Percentiles rank a stretch among this genome's conserved stretches.
Evolutionary conservation across 495 filamentous ascomycete genomes (phyloP).

Genomic region (Aspergillus sclerotioniger): DNA sequence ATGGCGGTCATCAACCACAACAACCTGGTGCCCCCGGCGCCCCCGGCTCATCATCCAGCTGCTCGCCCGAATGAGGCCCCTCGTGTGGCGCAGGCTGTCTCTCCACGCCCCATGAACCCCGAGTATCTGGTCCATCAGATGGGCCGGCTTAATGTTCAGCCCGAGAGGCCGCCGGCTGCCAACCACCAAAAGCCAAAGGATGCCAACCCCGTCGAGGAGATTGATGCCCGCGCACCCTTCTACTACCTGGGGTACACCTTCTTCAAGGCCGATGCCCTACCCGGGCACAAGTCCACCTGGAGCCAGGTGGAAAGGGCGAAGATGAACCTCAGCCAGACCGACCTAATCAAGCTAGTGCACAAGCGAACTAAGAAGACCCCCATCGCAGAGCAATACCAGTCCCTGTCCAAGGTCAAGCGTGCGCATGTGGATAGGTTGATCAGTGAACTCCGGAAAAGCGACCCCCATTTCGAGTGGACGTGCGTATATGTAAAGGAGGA

Average conservation of each 20-base stretch:
- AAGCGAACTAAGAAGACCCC: slow-evolving; percentile 30
- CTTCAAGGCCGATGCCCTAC: slow-evolving; percentile 31
- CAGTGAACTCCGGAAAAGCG: slow-evolving; percentile 25
- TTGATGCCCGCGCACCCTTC: slow-evolving; percentile 5
- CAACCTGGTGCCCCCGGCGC: slow-evolving; percentile 18
- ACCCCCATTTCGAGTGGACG: slow-evolving; percentile 33
- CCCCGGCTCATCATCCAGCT: slow-evolving; percentile 15
- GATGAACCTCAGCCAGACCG: slow-evolving; percentile 31
- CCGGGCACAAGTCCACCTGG: slow-evolving; percentile 33
- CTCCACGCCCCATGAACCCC: slow-evolving; percentile 9
- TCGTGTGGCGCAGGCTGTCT: slow-evolving; percentile 9
- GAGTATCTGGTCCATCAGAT: slow-evolving; percentile 18
- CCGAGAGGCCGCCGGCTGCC: slow-evolving; percentile 4
- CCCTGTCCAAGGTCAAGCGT: slow-evolving; percentile 25
- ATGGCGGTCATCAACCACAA: slow-evolving; percentile 16
- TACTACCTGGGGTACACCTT: slow-evolving; percentile 36
- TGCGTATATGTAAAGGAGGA: slow-evolving; percentile 39
- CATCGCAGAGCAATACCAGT: slow-evolving; percentile 32
- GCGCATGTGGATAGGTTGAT: slow-evolving; percentile 37
- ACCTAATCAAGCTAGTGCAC: slow-evolving; percentile 30
- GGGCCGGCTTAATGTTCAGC: slow-evolving; percentile 18
- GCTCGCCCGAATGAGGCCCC: slow-evolving; percentile 13
- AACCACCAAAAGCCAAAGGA: slow-evolving; percentile 3
- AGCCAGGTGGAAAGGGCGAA: slow-evolving; percentile 26
- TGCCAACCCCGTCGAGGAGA: slow-evolving; percentile 3